Conservation (phyloP, 2,329 filamentous ascomycete species). For the Trichoderma semiorbis region DNA sequence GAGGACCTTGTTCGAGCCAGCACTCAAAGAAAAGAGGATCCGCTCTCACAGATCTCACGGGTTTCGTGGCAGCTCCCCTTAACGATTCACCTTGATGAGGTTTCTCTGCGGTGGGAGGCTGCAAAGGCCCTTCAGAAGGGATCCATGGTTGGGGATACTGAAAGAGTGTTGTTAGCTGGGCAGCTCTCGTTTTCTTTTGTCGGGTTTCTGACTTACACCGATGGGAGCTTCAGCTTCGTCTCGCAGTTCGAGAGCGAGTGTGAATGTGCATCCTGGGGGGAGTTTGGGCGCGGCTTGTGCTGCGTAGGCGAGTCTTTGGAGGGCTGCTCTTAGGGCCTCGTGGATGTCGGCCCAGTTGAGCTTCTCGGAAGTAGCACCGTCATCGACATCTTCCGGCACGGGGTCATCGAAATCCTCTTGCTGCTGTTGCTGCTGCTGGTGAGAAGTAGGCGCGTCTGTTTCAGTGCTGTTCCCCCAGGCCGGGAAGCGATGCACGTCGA, state of each 20-base stretch:
- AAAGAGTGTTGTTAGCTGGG: not conserved
- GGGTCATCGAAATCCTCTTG: constrained; percentile 17
- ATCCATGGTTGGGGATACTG: constrained; percentile 61
- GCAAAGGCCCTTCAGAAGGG: constrained; percentile 48
- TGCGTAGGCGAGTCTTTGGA: constrained; percentile 60
- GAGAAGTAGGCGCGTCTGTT: not conserved
- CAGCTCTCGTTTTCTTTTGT: not conserved
- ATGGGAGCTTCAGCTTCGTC: constrained; percentile 58
- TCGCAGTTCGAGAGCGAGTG: constrained; percentile 69
- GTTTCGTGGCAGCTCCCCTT: constrained; percentile 42
- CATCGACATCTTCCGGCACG: constrained; percentile 25
- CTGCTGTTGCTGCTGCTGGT: constrained; percentile 23
- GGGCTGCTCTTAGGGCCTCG: constrained; percentile 67
- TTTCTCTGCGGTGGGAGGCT: constrained; percentile 34
- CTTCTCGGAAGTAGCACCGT: constrained; percentile 26
- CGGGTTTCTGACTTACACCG: constrained; percentile 42
- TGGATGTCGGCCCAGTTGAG: constrained; percentile 61
- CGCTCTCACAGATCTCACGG: constrained; percentile 53
- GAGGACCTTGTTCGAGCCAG: constrained; percentile 50
- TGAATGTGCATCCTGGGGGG: constrained; percentile 67
- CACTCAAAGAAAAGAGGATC: constrained; percentile 63
- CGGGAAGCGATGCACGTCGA: constrained; percentile 55
- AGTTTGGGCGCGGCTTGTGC: constrained; percentile 55
- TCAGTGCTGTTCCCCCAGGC: constrained; percentile 15
- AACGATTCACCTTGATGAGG: constrained; percentile 29